A percentile compares a stretch with the other conserved stretches of the same genome.
Conservation (phyloP, 129 eudicot species). For the Heracleum sosnowskyi region DNA sequence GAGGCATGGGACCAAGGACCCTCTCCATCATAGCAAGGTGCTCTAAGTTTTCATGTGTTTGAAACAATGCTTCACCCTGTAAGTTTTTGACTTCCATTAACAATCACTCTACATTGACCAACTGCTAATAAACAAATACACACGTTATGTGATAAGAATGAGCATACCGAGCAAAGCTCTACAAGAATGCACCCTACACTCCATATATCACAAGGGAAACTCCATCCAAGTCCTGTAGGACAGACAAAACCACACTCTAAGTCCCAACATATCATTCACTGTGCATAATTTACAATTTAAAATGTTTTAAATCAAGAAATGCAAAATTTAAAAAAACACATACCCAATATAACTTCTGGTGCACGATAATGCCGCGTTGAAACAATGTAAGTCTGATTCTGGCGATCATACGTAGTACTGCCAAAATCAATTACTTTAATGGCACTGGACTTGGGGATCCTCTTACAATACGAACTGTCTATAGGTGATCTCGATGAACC, state of each 20-base stretch:
- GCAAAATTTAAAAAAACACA: not conserved
- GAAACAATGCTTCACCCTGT: constrained; percentile 88
- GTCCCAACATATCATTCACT: not conserved
- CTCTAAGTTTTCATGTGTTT: constrained; percentile 87
- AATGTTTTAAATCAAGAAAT: not conserved
- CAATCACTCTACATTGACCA: not conserved
- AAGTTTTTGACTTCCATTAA: not conserved
- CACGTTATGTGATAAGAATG: not conserved
- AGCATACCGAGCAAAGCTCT: constrained; percentile 82
- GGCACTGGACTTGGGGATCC: constrained; percentile 89
- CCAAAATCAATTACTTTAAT: constrained; percentile 95
- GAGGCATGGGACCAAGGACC: constrained; percentile 70
- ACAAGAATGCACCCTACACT: constrained; percentile 92
- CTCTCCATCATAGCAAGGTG: constrained; percentile 98
- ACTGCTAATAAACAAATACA: not conserved
- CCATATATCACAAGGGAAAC: constrained; percentile 91
- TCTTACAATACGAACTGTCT: constrained; percentile 56
- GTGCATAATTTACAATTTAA: not conserved
- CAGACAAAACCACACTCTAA: not conserved
- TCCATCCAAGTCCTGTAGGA: constrained; percentile 77
- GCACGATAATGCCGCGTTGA: constrained; percentile 95
- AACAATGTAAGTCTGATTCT: constrained; percentile 67
- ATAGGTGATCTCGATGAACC: constrained; percentile 62
- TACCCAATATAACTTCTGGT: constrained; percentile 94
- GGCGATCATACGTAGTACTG: constrained; percentile 67